Evolutionary conservation across 2,329 filamentous ascomycete genomes (phyloP).

Genomic region (Pseudogymnoascus sp.): DNA sequence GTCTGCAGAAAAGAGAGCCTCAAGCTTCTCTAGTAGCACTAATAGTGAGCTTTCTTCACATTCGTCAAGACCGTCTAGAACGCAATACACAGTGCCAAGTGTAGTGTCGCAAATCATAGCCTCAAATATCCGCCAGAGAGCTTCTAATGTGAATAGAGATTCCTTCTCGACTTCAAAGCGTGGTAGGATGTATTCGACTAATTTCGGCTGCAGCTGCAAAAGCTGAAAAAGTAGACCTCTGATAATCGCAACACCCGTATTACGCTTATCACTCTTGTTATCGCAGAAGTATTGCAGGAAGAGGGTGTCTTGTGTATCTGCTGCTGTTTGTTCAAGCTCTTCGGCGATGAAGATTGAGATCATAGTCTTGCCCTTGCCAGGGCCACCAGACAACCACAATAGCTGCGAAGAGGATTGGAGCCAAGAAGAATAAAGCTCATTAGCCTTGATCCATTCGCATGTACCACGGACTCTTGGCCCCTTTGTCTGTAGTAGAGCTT

Average conservation of each 20-base stretch:
- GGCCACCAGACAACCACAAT: no score
- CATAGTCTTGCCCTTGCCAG: background rate
- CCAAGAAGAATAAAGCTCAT: no score
- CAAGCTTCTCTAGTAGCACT: constrained; percentile 12
- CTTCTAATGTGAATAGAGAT: constrained; percentile 14
- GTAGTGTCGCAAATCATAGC: constrained; percentile 19
- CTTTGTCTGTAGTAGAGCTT: no score
- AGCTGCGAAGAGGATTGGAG: no score
- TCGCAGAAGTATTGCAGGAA: constrained; percentile 36
- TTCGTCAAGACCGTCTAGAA: constrained; percentile 20
- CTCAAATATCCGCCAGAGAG: constrained; percentile 21
- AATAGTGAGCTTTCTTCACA: constrained; percentile 15
- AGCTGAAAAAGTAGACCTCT: constrained; percentile 34
- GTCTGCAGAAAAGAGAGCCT: constrained; percentile 6
- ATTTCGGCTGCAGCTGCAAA: constrained; percentile 15
- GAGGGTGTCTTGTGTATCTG: background rate
- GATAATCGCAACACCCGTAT: constrained; percentile 33
- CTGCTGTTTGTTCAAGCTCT: background rate
- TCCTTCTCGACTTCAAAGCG: constrained; percentile 10
- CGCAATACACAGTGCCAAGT: constrained; percentile 17
- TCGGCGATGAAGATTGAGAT: background rate
- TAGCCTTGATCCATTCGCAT: no score
- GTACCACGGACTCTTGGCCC: no score
- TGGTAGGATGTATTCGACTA: constrained; percentile 12
- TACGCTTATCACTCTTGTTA: constrained; percentile 29